A percentile compares a stretch with the other conserved stretches of the same genome.
Evolutionary conservation across 257 asterid genomes (phyloP).

Genomic region (Paraleonurus japonicus): DNA sequence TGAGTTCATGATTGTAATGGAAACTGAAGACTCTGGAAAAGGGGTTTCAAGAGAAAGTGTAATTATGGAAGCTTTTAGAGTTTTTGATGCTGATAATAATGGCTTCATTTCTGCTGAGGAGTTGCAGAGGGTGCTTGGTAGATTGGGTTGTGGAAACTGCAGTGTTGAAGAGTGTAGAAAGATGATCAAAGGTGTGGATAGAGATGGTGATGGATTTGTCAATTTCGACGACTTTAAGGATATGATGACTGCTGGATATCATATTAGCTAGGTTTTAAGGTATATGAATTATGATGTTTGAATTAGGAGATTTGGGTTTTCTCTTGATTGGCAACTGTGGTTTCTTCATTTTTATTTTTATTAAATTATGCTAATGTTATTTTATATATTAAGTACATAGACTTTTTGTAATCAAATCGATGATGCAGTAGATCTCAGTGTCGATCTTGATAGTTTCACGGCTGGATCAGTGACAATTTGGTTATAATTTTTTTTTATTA

Average conservation of each 20-base stretch:
- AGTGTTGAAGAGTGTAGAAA: conserved; percentile 44
- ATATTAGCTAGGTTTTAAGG: conserved; percentile 1
- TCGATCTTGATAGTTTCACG: too few relatives aligned
- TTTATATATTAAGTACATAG: too few relatives aligned
- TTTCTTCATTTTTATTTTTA: not conserved
- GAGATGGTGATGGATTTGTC: conserved; percentile 72
- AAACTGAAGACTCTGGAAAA: not conserved
- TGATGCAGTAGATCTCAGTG: too few relatives aligned
- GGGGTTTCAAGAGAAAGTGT: conserved; percentile 38
- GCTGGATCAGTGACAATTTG: too few relatives aligned
- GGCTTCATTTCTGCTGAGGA: conserved; percentile 64
- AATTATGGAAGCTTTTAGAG: conserved; percentile 45
- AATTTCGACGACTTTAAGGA: conserved; percentile 56
- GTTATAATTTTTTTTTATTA: too few relatives aligned
- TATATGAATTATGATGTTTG: not conserved
- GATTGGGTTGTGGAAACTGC: conserved; percentile 49
- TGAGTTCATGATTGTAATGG: conserved; percentile 59
- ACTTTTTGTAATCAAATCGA: too few relatives aligned
- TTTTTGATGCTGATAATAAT: conserved; percentile 55
- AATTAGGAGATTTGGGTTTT: not conserved
- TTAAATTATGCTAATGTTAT: too few relatives aligned
- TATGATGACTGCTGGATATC: conserved; percentile 53
- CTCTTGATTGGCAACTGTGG: not conserved
- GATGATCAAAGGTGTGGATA: conserved; percentile 67
- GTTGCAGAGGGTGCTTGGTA: conserved; percentile 47